Evolutionary conservation across 202 grass and related monocot genomes (phyloP), one percentile per base, ranked within the genome.

Genomic region (Panicum virgatum): DNA sequence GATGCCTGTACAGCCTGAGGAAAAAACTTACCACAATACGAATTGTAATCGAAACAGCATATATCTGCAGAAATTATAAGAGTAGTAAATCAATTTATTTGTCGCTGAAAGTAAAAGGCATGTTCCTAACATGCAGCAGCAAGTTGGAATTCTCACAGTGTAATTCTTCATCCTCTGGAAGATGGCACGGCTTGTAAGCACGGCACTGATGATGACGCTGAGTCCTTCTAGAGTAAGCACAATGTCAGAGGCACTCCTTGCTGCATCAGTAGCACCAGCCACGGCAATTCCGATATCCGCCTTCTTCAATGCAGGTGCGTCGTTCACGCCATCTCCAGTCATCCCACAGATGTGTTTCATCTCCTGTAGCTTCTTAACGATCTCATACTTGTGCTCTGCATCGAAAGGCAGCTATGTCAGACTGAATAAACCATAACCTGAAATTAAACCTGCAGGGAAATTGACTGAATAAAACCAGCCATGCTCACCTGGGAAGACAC

Each of bases 101-200:
- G 26, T 44, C 15, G 12, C n/a, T 60, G 60, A 47, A 78, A 34
- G 3, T n/a, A 10, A 10, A 34, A 32, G 39, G 9, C 0, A 23
- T 57, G 20, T 10, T 57, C 8, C 52, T 25, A 8, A 12, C 1
- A 6, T 19, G 48, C 2, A 15, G 48, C 13, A 47, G 53, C 11
- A 22, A 23, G 14, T 20, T 1, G 50, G 1, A 6, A 53, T 61
- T 42, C 76, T 79, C 72, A 90, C 91, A 26, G 91, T 93, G 29
- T 93, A 93, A 77, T 93, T 93, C 74, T 93, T 93, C 91, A 93
- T 93, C 73, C 91, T 82, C 71, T 93, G 91, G 37, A 93, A 93
- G 69, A 93, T 93, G 29, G 87, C 66, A 48, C 91, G 75, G 36
- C 91, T 93, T 22, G 91, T 88, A 43, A 93, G 91, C 72, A 93